phyloP scores from a whole-genome alignment of 192 early-diverging fungal species.

The Lunasporangiospora selenospora region DNA sequence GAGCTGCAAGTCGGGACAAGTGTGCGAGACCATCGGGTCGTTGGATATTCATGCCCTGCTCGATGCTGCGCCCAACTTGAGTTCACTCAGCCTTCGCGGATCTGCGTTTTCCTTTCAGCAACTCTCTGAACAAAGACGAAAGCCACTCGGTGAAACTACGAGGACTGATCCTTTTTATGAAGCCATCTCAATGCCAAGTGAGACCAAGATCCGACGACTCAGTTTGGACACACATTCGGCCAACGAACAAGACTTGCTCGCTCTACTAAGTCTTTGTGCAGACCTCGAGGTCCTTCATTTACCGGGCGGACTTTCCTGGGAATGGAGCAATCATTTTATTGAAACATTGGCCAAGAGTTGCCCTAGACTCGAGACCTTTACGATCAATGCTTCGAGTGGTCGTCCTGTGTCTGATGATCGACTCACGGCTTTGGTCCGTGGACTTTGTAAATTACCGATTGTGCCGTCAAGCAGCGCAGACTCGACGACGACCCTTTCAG shows the following conservation, averaged over 20 bases:
- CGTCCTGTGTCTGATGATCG: slow-evolving; percentile 1
- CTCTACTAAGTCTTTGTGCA: slow-evolving; percentile 7
- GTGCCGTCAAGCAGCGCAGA: too few species aligned
- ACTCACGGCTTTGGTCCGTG: background rate
- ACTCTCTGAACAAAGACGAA: background rate
- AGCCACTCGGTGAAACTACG: background rate
- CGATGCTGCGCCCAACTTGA: background rate
- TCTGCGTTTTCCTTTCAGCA: slow-evolving; percentile 10
- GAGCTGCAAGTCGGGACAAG: too few species aligned
- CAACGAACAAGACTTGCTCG: background rate
- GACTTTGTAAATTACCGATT: background rate
- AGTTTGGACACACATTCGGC: slow-evolving; percentile 8
- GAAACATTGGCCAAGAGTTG: background rate
- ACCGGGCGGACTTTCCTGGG: slow-evolving; percentile 22
- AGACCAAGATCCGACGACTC: slow-evolving; percentile 6
- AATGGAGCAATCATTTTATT: background rate
- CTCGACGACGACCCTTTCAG: too few species aligned
- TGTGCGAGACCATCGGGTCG: background rate
- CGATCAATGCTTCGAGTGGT: slow-evolving; percentile 14
- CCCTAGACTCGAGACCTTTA: slow-evolving; percentile 4
- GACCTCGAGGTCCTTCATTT: slow-evolving; percentile 17
- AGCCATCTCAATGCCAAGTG: background rate
- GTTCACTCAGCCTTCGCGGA: slow-evolving; percentile 5
- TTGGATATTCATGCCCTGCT: slow-evolving; percentile 16
- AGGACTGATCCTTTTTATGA: too few species aligned